Conservation (phyloP, 345 rosid genomes). For the Laguncularia racemosa region DNA sequence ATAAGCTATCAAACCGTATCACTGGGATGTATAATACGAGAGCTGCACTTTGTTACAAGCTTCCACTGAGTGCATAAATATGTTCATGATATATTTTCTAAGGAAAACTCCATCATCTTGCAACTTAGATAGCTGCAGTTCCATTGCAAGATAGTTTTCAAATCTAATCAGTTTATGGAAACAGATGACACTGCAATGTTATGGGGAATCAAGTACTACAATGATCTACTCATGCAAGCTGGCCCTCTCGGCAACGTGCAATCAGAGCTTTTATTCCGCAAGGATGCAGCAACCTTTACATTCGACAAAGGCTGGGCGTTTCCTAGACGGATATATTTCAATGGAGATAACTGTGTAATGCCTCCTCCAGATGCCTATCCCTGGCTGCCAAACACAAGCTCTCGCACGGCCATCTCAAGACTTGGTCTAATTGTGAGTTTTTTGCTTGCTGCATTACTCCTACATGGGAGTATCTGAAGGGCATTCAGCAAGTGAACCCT, state of each 20-base stretch:
- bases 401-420: slow-evolving; percentile 15
- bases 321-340: slow-evolving; percentile 82
- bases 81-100: neutral
- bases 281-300: slow-evolving; percentile 55
- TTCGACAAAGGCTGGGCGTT: slow-evolving; percentile 89
- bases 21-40: too few species aligned
- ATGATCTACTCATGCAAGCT: slow-evolving; percentile 72
- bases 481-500: neutral
- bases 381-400: slow-evolving; percentile 63
- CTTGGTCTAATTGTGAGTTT: slow-evolving; percentile 18
- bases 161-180: neutral
- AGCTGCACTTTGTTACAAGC: too few species aligned
- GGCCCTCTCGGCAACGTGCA: slow-evolving; percentile 79
- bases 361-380: slow-evolving; percentile 84
- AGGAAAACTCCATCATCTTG: neutral
- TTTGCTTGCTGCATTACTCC: slow-evolving; percentile 31
- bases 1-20: too few species aligned
- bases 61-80: neutral
- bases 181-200: slow-evolving; percentile 85
- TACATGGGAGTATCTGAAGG: slow-evolving; percentile 17
- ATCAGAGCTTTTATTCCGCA: slow-evolving; percentile 74
- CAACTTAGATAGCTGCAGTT: too few species aligned
- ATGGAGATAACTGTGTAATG: slow-evolving; percentile 86
- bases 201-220: slow-evolving; percentile 72
- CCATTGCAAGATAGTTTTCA: too few species aligned